phyloP scores from a whole-genome alignment of 768 basidiomycete species.

The Leccinum uliginosum region DNA sequence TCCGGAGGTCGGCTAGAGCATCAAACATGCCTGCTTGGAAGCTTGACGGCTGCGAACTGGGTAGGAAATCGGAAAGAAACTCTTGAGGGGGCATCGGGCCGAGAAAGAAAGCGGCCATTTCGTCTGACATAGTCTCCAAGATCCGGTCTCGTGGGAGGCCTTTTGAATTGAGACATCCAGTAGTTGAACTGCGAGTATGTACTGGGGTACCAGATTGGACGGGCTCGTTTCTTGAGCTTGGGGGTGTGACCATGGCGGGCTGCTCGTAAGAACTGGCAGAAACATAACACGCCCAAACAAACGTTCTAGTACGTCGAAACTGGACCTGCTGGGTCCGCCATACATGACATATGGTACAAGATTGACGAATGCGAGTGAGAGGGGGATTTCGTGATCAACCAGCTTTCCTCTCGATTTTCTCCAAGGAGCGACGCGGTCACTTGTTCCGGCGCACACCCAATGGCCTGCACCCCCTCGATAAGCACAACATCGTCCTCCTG shows the following conservation, averaged over 20 bases:
- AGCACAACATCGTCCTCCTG: conserved; percentile 44
- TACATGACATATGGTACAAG: neutral
- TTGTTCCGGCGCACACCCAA: conserved; percentile 46
- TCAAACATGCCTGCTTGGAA: neutral
- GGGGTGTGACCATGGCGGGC: neutral
- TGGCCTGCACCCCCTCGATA: conserved; percentile 51
- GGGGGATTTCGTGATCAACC: neutral
- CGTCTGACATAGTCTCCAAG: neutral
- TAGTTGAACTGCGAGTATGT: neutral
- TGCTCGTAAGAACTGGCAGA: no score
- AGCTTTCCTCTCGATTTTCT: conserved; percentile 10
- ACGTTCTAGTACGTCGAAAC: no score
- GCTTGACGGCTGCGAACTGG: neutral
- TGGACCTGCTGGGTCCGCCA: neutral
- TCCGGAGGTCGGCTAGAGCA: neutral
- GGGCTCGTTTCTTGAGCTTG: neutral
- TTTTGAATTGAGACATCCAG: neutral
- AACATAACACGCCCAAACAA: no score
- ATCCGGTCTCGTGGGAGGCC: neutral
- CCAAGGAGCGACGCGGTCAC: conserved; percentile 38
- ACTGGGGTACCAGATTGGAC: neutral
- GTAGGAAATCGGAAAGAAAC: neutral
- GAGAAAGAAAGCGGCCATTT: neutral
- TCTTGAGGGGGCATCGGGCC: neutral
- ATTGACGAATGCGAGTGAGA: no score